Evolutionary conservation across 495 filamentous ascomycete genomes (phyloP).

Genomic region (Aspergillus ellipticus): DNA sequence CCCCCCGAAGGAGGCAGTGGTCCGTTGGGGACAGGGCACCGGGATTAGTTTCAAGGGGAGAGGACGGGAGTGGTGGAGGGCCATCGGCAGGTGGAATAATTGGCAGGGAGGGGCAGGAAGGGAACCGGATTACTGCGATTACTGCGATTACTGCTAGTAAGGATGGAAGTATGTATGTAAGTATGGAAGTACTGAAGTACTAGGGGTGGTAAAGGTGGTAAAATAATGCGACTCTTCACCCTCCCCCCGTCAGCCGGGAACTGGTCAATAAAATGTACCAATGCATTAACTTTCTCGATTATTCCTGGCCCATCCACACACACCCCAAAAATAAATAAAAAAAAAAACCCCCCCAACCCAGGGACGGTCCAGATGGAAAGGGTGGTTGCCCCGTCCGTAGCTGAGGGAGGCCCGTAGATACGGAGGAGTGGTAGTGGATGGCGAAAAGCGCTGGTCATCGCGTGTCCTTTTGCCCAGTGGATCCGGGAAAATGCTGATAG

Average conservation of each 20-base stretch:
- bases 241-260: background rate
- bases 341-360: slow-evolving; percentile 4
- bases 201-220: too few species aligned
- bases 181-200: too few species aligned
- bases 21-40: background rate
- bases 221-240: too few species aligned
- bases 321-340: slow-evolving; percentile 6
- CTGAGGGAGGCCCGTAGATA: slow-evolving; percentile 3
- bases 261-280: background rate
- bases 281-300: background rate
- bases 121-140: too few species aligned
- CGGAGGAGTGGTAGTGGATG: too few species aligned
- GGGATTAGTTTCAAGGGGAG: too few species aligned
- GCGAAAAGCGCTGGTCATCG: slow-evolving; percentile 16
- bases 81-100: too few species aligned
- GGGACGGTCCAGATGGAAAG: slow-evolving; percentile 8
- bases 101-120: too few species aligned
- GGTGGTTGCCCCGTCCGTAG: background rate
- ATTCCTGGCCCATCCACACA: background rate
- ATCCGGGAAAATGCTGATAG: slow-evolving; percentile 17
- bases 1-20: background rate
- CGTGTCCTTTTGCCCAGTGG: slow-evolving; percentile 20
- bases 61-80: too few species aligned
- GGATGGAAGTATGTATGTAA: too few species aligned
- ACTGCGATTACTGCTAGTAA: too few species aligned